Percentiles rank a stretch among this genome's conserved stretches.
These are phyloP conservation scores for Leishmania tarentolae DNA, from an alignment of 208 protist genomes.

Conservation along the genomic window DNA sequence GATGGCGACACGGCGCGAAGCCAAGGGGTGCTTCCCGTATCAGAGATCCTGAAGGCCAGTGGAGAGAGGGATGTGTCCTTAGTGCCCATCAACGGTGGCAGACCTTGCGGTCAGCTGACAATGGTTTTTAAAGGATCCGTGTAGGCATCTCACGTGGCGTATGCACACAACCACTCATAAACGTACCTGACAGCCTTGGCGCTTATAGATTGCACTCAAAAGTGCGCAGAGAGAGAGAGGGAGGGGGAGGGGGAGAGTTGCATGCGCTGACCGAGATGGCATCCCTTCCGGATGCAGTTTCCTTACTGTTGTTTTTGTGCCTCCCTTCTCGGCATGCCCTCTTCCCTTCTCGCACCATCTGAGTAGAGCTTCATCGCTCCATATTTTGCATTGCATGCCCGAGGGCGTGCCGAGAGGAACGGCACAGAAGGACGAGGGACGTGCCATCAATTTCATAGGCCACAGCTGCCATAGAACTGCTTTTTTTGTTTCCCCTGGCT, in stretches of 20 bases:
- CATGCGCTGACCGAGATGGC: neutral
- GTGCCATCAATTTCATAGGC: neutral
- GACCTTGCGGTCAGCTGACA: slow-evolving; percentile 26
- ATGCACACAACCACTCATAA: neutral
- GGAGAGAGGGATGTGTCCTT: slow-evolving; percentile 20
- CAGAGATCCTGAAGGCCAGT: slow-evolving; percentile 23
- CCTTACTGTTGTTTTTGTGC: neutral
- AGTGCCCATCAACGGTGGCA: neutral
- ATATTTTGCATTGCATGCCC: neutral
- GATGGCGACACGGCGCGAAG: slow-evolving; percentile 30
- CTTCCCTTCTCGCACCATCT: neutral
- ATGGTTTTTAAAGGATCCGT: neutral
- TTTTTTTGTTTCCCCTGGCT: neutral
- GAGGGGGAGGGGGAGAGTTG: neutral
- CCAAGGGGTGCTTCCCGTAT: slow-evolving; percentile 14
- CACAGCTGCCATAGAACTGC: neutral
- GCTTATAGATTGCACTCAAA: neutral
- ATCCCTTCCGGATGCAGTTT: neutral
- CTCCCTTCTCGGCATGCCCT: neutral
- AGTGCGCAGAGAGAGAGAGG: neutral
- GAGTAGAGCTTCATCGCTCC: neutral
- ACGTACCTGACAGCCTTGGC: neutral
- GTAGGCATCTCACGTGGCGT: neutral
- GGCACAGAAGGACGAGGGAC: neutral
- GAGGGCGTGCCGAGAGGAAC: neutral